Conservation (phyloP, 768 basidiomycete genomes). For the Lanmaoa rubissima region DNA sequence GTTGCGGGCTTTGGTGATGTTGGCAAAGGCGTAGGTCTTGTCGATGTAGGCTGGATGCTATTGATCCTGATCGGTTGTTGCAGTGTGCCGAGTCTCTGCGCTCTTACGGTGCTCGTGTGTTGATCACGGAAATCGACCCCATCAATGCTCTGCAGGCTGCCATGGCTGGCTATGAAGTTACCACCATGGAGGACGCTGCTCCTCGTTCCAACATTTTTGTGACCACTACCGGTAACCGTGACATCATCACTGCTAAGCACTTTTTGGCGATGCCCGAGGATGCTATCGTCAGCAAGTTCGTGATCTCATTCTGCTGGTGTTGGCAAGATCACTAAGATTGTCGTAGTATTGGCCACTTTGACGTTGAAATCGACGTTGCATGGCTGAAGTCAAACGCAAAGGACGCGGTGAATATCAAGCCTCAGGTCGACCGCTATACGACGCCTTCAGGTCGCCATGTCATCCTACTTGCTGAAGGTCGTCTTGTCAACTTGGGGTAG, state of each 20-base stretch:
- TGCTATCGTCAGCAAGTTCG: slow-evolving; percentile 96
- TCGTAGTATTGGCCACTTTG: slow-evolving; percentile 79
- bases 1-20: slow-evolving; percentile 99
- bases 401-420: slow-evolving; percentile 87
- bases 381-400: slow-evolving; percentile 96
- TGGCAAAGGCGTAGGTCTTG: slow-evolving; percentile 87
- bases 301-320: slow-evolving; percentile 11
- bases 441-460: slow-evolving; percentile 91
- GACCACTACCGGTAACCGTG: slow-evolving; percentile 97
- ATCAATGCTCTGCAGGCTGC: slow-evolving; percentile 99
- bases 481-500: slow-evolving; percentile 97
- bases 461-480: slow-evolving; percentile 96
- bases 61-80: slow-evolving; percentile 3
- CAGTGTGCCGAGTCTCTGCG: slow-evolving; percentile 97
- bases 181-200: slow-evolving; percentile 98
- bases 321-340: slow-evolving; percentile 8
- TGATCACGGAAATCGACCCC: slow-evolving; percentile 98
- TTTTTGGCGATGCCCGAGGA: slow-evolving; percentile 95
- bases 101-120: slow-evolving; percentile 95
- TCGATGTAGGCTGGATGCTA: neutral
- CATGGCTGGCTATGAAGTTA: slow-evolving; percentile 99
- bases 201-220: slow-evolving; percentile 89
- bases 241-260: slow-evolving; percentile 92
- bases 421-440: slow-evolving; percentile 97
- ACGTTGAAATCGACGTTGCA: slow-evolving; percentile 92